Evolutionary conservation across 1,284 basidiomycete species (phyloP), one percentile per base, ranked within the genome.

Genomic region (Heterobasidion irregulare): DNA sequence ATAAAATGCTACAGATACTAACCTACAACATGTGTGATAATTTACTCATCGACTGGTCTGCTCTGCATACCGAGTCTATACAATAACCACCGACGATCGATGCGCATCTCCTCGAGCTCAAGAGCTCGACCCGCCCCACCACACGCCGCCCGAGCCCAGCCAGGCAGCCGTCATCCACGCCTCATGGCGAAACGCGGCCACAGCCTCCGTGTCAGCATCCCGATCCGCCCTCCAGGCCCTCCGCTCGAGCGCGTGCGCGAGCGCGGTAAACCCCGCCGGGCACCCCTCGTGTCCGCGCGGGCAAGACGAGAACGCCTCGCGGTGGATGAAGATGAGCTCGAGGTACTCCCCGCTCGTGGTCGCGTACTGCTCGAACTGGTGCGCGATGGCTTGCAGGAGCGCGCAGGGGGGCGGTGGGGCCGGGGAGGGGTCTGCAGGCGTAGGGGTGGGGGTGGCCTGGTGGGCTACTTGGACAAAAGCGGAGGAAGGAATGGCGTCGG

Each of bases 321-420:
- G 84, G 69, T 89, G 86, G 2, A 80, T 81, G 68, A 87, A 86
- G 61, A 89, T 82, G 52, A 78, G 74, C 63, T 89, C 86, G 68
- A 89, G 77, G 65, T 87, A 89, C 57, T 78, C 84, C 61, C 84
- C 86, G 70, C 75, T 75, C 53, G 83, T 84, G 54, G 83, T 86
- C 62, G 70, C 66, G 64, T 74, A 80, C 45, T 62, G 67, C 15
- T 58, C 43, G 7, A 45, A 45, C n/a, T 57, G 59, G 8, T 50
- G 53, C 58, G 82, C 79, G 61, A 87, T 75, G 60, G 76, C 70
- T 67, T 82, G 80, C 52, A 88, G 79, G 68, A 83, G 84, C 50
- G 76, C 82, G 68, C 58, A 61, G 62, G 64, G 59, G 16, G 53
- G 62, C 57, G 62, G 63, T 26, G 13, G 47, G 15, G 47, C n/a